Conservation (phyloP, 805 yeast genomes). For the Candida oleophila region DNA sequence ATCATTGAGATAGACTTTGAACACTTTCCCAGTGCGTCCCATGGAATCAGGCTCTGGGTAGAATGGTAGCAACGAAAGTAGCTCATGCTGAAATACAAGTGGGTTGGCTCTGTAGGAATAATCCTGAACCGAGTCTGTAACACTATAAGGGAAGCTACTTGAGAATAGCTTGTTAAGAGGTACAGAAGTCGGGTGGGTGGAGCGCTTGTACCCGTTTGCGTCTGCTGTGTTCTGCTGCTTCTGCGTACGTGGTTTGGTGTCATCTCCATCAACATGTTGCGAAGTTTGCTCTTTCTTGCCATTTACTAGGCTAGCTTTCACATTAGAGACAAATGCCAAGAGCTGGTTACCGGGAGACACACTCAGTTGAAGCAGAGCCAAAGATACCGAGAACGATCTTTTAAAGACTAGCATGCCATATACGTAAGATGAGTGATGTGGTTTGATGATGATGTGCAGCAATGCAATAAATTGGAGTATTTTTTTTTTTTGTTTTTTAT, state of each 20-base stretch:
- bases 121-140: constrained; percentile 54
- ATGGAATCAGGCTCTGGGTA: constrained; percentile 32
- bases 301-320: background rate
- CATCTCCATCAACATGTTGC: background rate
- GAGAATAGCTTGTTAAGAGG: constrained; percentile 56
- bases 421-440: background rate
- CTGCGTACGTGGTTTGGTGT: background rate
- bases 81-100: constrained; percentile 45
- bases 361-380: background rate
- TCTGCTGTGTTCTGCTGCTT: background rate
- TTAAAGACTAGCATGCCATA: background rate
- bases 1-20: constrained; percentile 27
- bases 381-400: background rate
- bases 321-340: background rate
- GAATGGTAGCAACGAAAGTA: constrained; percentile 47
- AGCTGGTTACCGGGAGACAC: constrained; percentile 1
- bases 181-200: constrained; percentile 68
- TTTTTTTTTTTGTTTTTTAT: background rate
- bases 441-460: too few species aligned
- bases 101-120: constrained; percentile 39
- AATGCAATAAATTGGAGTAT: too few species aligned
- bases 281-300: background rate
- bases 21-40: constrained; percentile 30
- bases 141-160: constrained; percentile 56
- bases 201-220: constrained; percentile 35